Evolutionary conservation across 352 stramenopile species (phyloP).

Genomic region (Phytophthora nicotianae): DNA sequence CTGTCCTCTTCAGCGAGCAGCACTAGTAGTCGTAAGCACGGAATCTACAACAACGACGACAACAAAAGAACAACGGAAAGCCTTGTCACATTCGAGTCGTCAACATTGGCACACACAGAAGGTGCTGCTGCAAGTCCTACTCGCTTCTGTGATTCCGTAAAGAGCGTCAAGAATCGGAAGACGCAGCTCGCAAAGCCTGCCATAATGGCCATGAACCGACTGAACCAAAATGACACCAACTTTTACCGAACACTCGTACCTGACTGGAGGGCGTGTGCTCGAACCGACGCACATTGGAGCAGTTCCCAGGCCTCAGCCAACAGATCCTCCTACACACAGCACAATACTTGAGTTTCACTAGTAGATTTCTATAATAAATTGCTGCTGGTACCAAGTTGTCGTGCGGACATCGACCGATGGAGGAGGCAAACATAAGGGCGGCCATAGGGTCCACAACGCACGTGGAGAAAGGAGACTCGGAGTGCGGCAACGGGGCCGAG

Average conservation of each 20-base stretch:
- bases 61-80: slow-evolving; percentile 14
- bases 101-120: slow-evolving; percentile 9
- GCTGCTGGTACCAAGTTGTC: slow-evolving; percentile 50
- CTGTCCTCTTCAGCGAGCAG: slow-evolving; percentile 59
- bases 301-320: slow-evolving; percentile 60
- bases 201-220: slow-evolving; percentile 3
- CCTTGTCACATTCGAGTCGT: slow-evolving; percentile 5
- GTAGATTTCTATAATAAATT: background rate
- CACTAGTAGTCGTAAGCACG: slow-evolving; percentile 62
- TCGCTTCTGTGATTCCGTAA: slow-evolving; percentile 58
- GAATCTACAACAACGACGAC: slow-evolving; percentile 37
- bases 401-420: slow-evolving; percentile 64
- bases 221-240: background rate
- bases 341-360: background rate
- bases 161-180: slow-evolving; percentile 61
- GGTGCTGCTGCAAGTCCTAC: slow-evolving; percentile 33
- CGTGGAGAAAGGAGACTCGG: slow-evolving; percentile 59
- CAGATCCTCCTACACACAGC: slow-evolving; percentile 50
- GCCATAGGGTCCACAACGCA: slow-evolving; percentile 60
- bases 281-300: slow-evolving; percentile 52
- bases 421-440: slow-evolving; percentile 66
- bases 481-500: slow-evolving; percentile 35
- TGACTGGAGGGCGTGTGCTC: slow-evolving; percentile 49
- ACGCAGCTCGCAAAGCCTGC: slow-evolving; percentile 64
- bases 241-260: slow-evolving; percentile 30